Conservation (phyloP, 805 yeast species). For the Candida taoyuanica region DNA sequence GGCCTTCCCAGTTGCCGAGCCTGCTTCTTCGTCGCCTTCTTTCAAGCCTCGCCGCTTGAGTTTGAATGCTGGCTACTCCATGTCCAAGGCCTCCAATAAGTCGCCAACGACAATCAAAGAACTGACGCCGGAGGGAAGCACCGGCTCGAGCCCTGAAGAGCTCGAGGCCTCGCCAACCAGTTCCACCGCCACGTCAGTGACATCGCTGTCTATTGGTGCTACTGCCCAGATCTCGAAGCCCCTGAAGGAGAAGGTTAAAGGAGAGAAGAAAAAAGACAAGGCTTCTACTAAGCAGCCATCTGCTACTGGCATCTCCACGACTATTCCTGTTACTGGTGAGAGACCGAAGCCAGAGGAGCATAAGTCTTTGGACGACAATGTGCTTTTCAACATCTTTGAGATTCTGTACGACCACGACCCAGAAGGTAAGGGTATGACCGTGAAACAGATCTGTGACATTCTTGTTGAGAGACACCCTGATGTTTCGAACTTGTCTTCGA, state of each 20-base stretch:
- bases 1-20: slow-evolving; percentile 40
- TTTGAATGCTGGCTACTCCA: slow-evolving; percentile 18
- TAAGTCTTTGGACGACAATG: slow-evolving; percentile 66
- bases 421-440: slow-evolving; percentile 80
- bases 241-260: slow-evolving; percentile 13
- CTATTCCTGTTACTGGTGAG: slow-evolving; percentile 76
- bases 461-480: slow-evolving; percentile 73
- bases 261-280: slow-evolving; percentile 24
- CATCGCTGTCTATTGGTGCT: slow-evolving; percentile 16
- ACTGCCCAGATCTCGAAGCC: slow-evolving; percentile 3
- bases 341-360: slow-evolving; percentile 68
- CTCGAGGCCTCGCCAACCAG: slow-evolving; percentile 26
- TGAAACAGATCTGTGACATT: slow-evolving; percentile 78
- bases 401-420: slow-evolving; percentile 67
- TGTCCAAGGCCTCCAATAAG: slow-evolving; percentile 10
- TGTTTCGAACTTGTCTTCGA: slow-evolving; percentile 75
- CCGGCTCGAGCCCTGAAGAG: slow-evolving; percentile 23
- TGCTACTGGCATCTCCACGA: slow-evolving; percentile 71
- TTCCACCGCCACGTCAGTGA: slow-evolving; percentile 16
- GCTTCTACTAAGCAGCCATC: slow-evolving; percentile 25
- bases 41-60: slow-evolving; percentile 29
- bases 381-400: slow-evolving; percentile 67
- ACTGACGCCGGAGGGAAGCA: slow-evolving; percentile 24
- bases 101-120: slow-evolving; percentile 20
- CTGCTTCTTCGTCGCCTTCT: slow-evolving; percentile 25